A percentile compares a stretch with the other conserved stretches of the same genome.
These are phyloP conservation scores for Lentinula sp. DNA, from an alignment of 768 basidiomycete genomes.

Conservation along the genomic window DNA sequence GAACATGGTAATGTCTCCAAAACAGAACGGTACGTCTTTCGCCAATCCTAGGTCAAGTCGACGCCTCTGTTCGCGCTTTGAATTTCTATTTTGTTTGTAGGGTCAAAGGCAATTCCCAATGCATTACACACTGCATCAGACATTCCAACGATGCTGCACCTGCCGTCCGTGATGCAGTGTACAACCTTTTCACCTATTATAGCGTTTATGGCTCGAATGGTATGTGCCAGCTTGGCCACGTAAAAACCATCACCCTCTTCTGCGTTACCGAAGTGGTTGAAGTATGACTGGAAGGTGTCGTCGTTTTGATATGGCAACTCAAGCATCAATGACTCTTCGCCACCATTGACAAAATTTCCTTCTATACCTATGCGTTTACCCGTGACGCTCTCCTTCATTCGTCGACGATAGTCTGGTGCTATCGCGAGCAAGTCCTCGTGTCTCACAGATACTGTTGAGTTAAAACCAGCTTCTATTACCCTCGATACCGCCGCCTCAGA, in stretches of 20 bases:
- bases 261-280: background rate
- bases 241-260: background rate
- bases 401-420: background rate
- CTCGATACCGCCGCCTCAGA: background rate
- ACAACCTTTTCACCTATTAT: background rate
- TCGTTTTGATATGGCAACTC: background rate
- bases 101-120: background rate
- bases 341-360: background rate
- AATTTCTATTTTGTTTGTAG: background rate
- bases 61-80: background rate
- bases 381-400: background rate
- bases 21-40: background rate
- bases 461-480: background rate
- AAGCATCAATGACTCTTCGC: background rate
- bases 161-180: background rate
- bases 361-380: background rate
- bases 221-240: background rate
- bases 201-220: background rate
- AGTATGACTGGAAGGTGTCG: accelerated
- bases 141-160: background rate
- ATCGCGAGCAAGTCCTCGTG: background rate
- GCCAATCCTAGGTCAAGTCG: background rate
- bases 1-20: background rate
- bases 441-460: background rate
- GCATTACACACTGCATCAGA: background rate